phyloP scores from a whole-genome alignment of 2,329 filamentous ascomycete species.

The Reticulascus tulasneorum region DNA sequence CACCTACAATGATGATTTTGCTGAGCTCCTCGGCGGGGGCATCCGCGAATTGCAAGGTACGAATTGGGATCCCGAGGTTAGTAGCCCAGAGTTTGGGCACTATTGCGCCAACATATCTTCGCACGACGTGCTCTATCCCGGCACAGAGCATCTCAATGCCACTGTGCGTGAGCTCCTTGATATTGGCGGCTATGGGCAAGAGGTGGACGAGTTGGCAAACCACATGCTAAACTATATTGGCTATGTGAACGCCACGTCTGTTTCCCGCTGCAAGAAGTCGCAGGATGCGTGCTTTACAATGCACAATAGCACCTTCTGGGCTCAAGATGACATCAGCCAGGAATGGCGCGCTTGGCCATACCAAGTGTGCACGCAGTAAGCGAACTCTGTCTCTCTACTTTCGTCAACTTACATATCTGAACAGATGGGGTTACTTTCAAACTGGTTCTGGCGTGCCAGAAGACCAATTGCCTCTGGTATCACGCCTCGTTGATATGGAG shows the following conservation, averaged over 20 bases:
- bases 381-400: neutral
- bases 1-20: constrained; percentile 43
- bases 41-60: constrained; percentile 41
- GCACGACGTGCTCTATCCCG: constrained; percentile 35
- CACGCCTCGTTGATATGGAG: constrained; percentile 62
- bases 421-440: constrained; percentile 72
- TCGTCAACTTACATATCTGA: constrained; percentile 11
- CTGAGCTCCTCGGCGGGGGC: constrained; percentile 33
- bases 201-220: constrained; percentile 29
- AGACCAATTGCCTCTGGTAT: constrained; percentile 64
- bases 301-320: constrained; percentile 14
- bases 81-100: constrained; percentile 34
- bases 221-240: constrained; percentile 51
- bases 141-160: constrained; percentile 28
- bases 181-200: constrained; percentile 26
- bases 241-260: constrained; percentile 28
- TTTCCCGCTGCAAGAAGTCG: constrained; percentile 1
- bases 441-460: constrained; percentile 67
- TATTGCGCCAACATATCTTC: constrained; percentile 48
- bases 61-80: constrained; percentile 51
- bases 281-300: constrained; percentile 8
- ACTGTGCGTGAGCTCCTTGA: constrained; percentile 35
- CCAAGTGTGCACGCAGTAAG: constrained; percentile 52
- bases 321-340: constrained; percentile 1
- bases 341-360: constrained; percentile 42